Evolutionary conservation across 2,329 filamentous ascomycete genomes (phyloP).

Genomic region (Truncatella angustata): DNA sequence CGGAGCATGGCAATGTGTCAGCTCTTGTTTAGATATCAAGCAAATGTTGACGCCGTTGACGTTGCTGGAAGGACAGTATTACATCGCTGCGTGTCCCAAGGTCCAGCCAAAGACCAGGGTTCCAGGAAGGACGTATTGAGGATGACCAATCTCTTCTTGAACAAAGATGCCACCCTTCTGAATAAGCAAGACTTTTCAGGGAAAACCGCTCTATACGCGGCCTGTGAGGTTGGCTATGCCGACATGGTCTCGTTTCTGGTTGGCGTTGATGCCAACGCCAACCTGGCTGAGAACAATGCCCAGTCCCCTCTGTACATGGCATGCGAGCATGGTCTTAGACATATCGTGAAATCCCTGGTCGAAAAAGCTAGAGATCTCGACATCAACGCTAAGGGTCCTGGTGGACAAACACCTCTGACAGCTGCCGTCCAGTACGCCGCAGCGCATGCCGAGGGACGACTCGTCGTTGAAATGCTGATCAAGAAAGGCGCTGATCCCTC

Average conservation of each 20-base stretch:
- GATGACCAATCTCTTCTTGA: background rate
- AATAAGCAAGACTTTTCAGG: background rate
- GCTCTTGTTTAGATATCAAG: background rate
- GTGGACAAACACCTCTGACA: constrained; percentile 1
- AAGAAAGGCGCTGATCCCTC: constrained; percentile 3
- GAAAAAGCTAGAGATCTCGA: constrained; percentile 1
- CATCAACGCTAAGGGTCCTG: background rate
- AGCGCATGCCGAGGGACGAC: background rate
- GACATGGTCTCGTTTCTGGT: background rate
- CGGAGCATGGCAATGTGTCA: background rate
- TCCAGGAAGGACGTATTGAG: background rate
- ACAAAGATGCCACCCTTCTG: background rate
- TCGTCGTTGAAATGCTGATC: background rate
- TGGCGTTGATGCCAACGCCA: background rate
- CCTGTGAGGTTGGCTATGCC: background rate
- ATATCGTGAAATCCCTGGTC: background rate
- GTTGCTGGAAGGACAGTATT: background rate
- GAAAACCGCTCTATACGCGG: constrained; percentile 3
- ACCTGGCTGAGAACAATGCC: background rate
- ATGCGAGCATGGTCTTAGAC: constrained; percentile 1
- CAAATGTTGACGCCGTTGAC: background rate
- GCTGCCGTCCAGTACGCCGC: constrained; percentile 3
- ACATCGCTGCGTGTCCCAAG: background rate
- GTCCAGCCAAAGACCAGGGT: background rate
- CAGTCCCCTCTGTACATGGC: constrained; percentile 1